Percentiles rank a stretch among this genome's conserved stretches.
Conservation (phyloP, 2,329 filamentous ascomycete species). For the Parastagonospora nodorum region DNA sequence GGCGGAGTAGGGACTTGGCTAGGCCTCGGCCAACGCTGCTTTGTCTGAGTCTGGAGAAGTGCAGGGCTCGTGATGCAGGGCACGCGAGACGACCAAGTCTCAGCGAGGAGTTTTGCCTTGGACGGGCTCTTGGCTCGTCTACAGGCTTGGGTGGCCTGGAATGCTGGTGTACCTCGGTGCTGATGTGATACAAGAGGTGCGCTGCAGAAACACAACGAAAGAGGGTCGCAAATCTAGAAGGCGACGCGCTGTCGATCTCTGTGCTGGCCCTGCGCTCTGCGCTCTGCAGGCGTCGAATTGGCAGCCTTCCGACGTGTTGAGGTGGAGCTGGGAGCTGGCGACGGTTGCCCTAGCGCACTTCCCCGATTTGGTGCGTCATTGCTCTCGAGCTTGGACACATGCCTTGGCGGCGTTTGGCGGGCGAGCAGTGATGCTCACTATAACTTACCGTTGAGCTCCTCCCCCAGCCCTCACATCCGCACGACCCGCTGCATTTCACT, state of each 20-base stretch:
- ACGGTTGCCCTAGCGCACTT: no score
- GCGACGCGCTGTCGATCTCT: constrained; percentile 10
- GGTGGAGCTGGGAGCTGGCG: neutral
- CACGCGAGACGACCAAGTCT: constrained; percentile 5
- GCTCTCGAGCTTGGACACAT: constrained; percentile 16
- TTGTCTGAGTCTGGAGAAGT: constrained; percentile 3
- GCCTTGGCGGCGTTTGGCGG: constrained; percentile 8
- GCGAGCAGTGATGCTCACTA: neutral
- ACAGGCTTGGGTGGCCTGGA: neutral
- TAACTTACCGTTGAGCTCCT: constrained; percentile 15
- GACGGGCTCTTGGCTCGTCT: constrained; percentile 10
- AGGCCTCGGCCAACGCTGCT: constrained; percentile 5
- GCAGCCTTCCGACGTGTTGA: neutral
- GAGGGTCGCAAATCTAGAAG: neutral
- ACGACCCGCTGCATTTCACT: constrained; percentile 24
- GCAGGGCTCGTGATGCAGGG: constrained; percentile 6
- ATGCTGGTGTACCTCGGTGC: neutral
- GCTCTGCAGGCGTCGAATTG: neutral
- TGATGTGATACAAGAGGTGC: neutral
- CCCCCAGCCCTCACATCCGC: constrained; percentile 6
- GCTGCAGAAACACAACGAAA: neutral
- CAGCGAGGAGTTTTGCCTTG: neutral
- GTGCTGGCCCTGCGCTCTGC: neutral
- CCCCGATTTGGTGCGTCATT: constrained; percentile 24
- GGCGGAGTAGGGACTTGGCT: constrained; percentile 7